Evolutionary conservation across 2,329 filamentous ascomycete species (phyloP).

Genomic region (Fusarium clavum): DNA sequence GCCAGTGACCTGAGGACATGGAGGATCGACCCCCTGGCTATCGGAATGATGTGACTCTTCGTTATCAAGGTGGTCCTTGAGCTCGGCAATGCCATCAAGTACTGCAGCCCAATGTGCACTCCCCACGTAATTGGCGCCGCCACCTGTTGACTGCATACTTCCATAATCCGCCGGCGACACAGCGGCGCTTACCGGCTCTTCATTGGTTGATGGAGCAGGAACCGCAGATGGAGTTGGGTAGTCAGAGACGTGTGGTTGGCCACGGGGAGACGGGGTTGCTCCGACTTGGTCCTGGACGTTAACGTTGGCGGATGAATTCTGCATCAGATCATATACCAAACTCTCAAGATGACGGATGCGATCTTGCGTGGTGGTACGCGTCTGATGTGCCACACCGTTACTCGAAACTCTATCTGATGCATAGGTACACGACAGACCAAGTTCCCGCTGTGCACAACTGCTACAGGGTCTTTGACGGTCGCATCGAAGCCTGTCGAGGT

Average conservation of each 20-base stretch:
- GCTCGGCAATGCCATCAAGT: conserved; percentile 55
- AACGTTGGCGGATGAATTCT: conserved; percentile 13
- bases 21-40: background rate
- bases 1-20: background rate
- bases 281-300: background rate
- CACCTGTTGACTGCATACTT: conserved; percentile 45
- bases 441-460: conserved; percentile 15
- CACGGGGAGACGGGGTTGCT: background rate
- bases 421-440: conserved; percentile 13
- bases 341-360: conserved; percentile 44
- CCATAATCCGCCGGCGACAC: conserved; percentile 45
- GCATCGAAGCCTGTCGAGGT: conserved; percentile 6
- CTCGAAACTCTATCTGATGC: background rate
- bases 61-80: conserved; percentile 52
- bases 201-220: background rate
- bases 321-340: conserved; percentile 46
- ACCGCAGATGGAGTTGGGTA: background rate
- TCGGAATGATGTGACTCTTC: conserved; percentile 33
- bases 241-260: background rate
- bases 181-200: background rate
- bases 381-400: background rate
- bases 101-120: conserved; percentile 56
- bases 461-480: conserved; percentile 24
- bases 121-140: conserved; percentile 50
- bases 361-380: conserved; percentile 8